Base-by-base conservation (phyloP, 2,329 filamentous ascomycete species). In the Xylariaceae sp. region DNA sequence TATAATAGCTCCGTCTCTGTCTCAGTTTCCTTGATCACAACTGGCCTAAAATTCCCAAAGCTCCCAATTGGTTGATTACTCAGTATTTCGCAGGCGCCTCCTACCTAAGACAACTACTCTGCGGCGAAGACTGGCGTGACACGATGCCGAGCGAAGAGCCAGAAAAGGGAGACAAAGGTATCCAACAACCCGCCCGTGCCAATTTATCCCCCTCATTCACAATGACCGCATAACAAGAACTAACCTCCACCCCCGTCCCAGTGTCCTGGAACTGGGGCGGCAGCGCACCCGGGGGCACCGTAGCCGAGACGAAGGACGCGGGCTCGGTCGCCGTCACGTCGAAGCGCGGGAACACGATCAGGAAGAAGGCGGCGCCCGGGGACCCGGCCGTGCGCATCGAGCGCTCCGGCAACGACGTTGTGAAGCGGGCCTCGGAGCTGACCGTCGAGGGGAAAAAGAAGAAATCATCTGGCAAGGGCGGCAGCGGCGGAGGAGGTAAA, bases 231-330 rank as follows among this genome's bases (percentile, higher is more conserved):
- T n/a, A n/a, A n/a, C n/a, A 18, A 20, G 16, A 42, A 3, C 32
- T 40, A 21, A 37, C 5, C 52, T 61, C 10, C 20, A 4, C 7
- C 43, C 12, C 21, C 5, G n/a, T 18, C 23, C 10, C 56, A 88
- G 86, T 88, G 65, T 84, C 83, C 56, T 88, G 85, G 85, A 78
- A 80, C 68, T 87, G 83, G 83, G 77, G 77, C 55, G 76, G 77
- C 54, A 77, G 79, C 53, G 73, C 79, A 20, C 85, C 85, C 1
- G 75, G 76, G 49, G 86, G 85, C 56, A 81, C 77, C 44, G 84
- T 84, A 52, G 78, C 78, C 60, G 81, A 96, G 82, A 73, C 78
- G 75, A 80, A 84, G 70, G 77, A 79, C 26, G 73, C 85, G 40
- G 85, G 84, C 71, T 79, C 86, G 65, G 73, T 87, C 49, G 77